Conservation (phyloP, 2,329 filamentous ascomycete genomes). For the Neonectria coccinea region DNA sequence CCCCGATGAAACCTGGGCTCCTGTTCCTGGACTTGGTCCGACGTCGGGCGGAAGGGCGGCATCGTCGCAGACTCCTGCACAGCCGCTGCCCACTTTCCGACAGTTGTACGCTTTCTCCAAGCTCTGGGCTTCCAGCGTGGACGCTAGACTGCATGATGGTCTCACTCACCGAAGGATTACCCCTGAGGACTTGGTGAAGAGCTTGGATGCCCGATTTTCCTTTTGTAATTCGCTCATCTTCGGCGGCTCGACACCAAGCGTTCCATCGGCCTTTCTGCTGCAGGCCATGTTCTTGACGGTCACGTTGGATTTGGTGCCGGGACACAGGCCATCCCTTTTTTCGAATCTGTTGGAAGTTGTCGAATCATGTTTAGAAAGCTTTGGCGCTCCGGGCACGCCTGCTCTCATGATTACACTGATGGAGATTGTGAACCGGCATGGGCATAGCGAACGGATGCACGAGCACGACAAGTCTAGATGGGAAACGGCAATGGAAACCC, state of each 20-base stretch:
- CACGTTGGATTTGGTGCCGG: slow-evolving; percentile 50
- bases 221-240: slow-evolving; percentile 56
- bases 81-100: slow-evolving; percentile 56
- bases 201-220: slow-evolving; percentile 50
- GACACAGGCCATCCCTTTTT: slow-evolving; percentile 50
- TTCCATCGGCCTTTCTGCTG: slow-evolving; percentile 53
- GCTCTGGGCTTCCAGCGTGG: slow-evolving; percentile 47
- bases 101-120: slow-evolving; percentile 56
- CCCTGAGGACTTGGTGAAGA: slow-evolving; percentile 49
- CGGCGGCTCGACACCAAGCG: slow-evolving; percentile 48
- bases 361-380: slow-evolving; percentile 48
- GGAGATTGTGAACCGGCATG: slow-evolving; percentile 50
- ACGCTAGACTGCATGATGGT: slow-evolving; percentile 32
- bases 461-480: slow-evolving; percentile 51
- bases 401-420: slow-evolving; percentile 51
- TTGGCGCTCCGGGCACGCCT: slow-evolving; percentile 51
- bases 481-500: slow-evolving; percentile 43
- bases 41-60: slow-evolving; percentile 11
- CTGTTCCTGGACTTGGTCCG: slow-evolving; percentile 37
- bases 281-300: slow-evolving; percentile 54
- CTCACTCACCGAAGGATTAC: slow-evolving; percentile 26
- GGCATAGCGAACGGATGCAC: slow-evolving; percentile 47
- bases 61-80: slow-evolving; percentile 35
- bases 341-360: slow-evolving; percentile 53
- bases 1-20: slow-evolving; percentile 37